Evolutionary conservation across 805 yeast species (phyloP), one percentile per base, ranked within the genome.

Genomic region (Clavispora carvajalis): DNA sequence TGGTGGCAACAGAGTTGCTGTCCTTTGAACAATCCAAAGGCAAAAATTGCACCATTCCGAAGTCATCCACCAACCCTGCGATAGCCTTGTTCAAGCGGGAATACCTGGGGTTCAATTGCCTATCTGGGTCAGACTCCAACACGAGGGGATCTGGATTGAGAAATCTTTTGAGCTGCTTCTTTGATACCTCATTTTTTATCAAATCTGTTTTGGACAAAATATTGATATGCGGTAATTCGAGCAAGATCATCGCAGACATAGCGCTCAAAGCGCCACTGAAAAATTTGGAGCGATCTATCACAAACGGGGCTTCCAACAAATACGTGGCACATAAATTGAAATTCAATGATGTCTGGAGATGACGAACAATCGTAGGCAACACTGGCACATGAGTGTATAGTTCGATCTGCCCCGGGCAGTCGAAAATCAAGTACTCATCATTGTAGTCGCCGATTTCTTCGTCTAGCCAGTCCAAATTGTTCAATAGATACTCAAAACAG

Each of bases 341-440:
- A 55, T 85, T 86, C 57, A 90, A 68, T 47, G 78, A 82, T 41
- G 79, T 79, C 53, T 82, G 84, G 49, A 93, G 70, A 63, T 93
- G 98, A 49, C 81, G 82, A 7, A 88, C 93, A 6, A 93, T 80
- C 3, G 88, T 76, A 1, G 99, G 99, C 38, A 93, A 70, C 7
- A 89, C 91, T 0, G 98, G 98, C 24, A 91, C 79, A 62, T 93
- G 99, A 5, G 95, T 88, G 57, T 91, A 91, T 17, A 91, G 71
- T 61, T 91, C 99, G 46, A 91, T 90, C 59, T 91, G 98, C 0
- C 98, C 98, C 0, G 98, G 98, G 62, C 97, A 90, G 59, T 91
- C 98, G 60, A 91, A 89, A 22, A 91, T 88, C 50, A 91, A 69
- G 55, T 87, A 91, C 55, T 93, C 99, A 57, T 93, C 98, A 52